Percentiles rank a stretch among this genome's conserved stretches.
Evolutionary conservation across 208 protist species (phyloP).

Genomic region (Zelonia costaricensis): DNA sequence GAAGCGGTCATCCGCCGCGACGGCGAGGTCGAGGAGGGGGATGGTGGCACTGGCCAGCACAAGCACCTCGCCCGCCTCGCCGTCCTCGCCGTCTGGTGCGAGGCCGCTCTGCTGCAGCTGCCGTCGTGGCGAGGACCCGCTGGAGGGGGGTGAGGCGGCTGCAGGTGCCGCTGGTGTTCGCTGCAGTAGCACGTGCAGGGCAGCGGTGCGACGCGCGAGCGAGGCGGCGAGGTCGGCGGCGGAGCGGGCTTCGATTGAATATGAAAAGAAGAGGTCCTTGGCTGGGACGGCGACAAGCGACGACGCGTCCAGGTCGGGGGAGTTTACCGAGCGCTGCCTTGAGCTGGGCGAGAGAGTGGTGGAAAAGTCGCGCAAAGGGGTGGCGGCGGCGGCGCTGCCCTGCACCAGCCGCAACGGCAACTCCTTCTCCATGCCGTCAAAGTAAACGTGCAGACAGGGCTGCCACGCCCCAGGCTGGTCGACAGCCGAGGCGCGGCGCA

Average conservation of each 20-base stretch:
- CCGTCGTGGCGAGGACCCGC: neutral
- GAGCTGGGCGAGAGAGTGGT: too few species aligned
- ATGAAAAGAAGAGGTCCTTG: conserved; percentile 13
- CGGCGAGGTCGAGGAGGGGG: conserved; percentile 29
- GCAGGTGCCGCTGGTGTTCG: too few species aligned
- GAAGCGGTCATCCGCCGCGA: conserved; percentile 19
- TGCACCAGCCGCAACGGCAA: conserved; percentile 11
- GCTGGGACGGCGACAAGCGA: neutral
- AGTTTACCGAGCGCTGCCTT: neutral
- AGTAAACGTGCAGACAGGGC: conserved; percentile 21
- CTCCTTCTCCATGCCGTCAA: conserved; percentile 33
- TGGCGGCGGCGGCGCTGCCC: too few species aligned
- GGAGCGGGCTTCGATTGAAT: conserved; percentile 14
- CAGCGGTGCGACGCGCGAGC: conserved; percentile 19
- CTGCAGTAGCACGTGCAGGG: conserved; percentile 29
- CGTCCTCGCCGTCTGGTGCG: neutral
- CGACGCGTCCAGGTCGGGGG: neutral
- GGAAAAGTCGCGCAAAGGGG: too few species aligned
- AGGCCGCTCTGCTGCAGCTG: neutral
- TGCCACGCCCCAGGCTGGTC: neutral
- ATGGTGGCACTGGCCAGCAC: conserved; percentile 35
- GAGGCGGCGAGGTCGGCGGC: conserved; percentile 5
- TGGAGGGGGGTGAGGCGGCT: too few species aligned
- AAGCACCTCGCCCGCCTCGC: conserved; percentile 2
- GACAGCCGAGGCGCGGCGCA: neutral